phyloP scores from a whole-genome alignment of 768 basidiomycete genomes.

The Rhodotorula toruloides region DNA sequence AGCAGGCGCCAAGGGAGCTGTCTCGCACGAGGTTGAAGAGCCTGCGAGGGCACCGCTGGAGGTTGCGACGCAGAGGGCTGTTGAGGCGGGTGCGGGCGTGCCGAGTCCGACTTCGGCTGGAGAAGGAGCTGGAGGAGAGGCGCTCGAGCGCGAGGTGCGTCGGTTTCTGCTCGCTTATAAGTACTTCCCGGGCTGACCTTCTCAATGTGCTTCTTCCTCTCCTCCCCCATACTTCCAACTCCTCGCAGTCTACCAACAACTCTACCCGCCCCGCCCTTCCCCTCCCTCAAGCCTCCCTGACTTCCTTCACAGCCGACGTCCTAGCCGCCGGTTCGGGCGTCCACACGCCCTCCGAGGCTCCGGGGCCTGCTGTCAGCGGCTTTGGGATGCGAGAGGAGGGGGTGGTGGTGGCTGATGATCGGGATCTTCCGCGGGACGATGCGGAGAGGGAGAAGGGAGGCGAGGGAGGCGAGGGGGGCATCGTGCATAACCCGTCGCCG shows the following conservation, averaged over 20 bases:
- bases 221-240: neutral
- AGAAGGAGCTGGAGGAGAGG: neutral
- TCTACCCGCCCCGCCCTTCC: slow-evolving; percentile 1
- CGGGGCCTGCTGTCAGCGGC: neutral
- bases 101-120: neutral
- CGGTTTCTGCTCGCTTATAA: no score
- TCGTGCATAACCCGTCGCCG: slow-evolving; percentile 14
- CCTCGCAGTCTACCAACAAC: neutral
- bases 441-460: neutral
- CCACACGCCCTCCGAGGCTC: slow-evolving; percentile 16
- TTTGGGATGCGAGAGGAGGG: neutral
- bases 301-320: slow-evolving; percentile 23
- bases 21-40: slow-evolving; percentile 17
- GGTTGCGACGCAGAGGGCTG: neutral
- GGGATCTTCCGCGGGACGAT: neutral
- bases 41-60: neutral
- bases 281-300: neutral
- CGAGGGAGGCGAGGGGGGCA: neutral
- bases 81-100: neutral
- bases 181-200: neutral
- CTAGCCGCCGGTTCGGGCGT: slow-evolving; percentile 17
- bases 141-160: slow-evolving; percentile 23
- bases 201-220: neutral
- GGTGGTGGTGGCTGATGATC: neutral
- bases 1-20: neutral